Conservation (phyloP, 441 rosid species). For the Dalechampia spathulata region DNA sequence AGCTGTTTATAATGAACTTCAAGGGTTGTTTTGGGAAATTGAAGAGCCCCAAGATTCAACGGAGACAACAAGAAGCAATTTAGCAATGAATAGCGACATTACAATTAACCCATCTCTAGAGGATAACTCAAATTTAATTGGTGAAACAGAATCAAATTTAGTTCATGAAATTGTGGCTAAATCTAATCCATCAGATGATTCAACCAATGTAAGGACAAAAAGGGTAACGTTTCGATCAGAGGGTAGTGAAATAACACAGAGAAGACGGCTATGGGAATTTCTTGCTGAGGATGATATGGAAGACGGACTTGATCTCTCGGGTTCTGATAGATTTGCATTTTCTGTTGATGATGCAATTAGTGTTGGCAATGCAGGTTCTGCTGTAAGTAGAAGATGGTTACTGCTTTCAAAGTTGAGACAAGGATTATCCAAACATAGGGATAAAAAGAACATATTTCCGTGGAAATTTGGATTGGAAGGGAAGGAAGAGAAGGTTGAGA, state of each 20-base stretch:
- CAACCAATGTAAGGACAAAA: slow-evolving; percentile 34
- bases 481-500: slow-evolving; percentile 30
- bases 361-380: slow-evolving; percentile 54
- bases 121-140: slow-evolving; percentile 12
- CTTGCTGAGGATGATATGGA: slow-evolving; percentile 72
- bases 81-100: slow-evolving; percentile 17
- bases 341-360: slow-evolving; percentile 80
- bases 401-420: slow-evolving; percentile 76
- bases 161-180: slow-evolving; percentile 6
- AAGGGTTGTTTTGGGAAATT: slow-evolving; percentile 88
- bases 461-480: slow-evolving; percentile 75
- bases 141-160: slow-evolving; percentile 7
- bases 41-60: slow-evolving; percentile 35
- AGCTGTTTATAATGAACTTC: slow-evolving; percentile 73
- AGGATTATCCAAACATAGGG: slow-evolving; percentile 59
- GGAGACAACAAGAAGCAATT: slow-evolving; percentile 4
- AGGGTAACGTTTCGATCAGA: slow-evolving; percentile 51
- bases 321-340: slow-evolving; percentile 86
- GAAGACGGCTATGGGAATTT: slow-evolving; percentile 74
- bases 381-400: slow-evolving; percentile 74
- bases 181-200: slow-evolving; percentile 13
- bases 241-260: slow-evolving; percentile 27
- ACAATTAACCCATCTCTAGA: slow-evolving; percentile 19
- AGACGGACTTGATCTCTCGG: slow-evolving; percentile 93
- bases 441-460: slow-evolving; percentile 47